Percentiles rank a stretch among this genome's conserved stretches.
Conservation (phyloP, 495 filamentous ascomycete species). For the Penicillium antarcticum region DNA sequence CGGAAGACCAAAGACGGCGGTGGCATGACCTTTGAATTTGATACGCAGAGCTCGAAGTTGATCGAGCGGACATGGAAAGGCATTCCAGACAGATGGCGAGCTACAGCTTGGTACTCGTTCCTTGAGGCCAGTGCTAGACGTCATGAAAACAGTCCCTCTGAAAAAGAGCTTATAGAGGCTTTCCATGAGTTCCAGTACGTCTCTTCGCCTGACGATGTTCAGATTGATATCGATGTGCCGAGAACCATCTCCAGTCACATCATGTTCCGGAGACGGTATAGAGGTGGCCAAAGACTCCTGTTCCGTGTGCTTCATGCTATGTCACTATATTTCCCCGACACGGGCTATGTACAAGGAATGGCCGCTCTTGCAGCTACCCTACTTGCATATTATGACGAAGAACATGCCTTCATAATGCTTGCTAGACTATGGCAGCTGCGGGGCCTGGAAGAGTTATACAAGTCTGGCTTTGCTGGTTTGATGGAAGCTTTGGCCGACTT, state of each 20-base stretch:
- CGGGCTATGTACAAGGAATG: conserved; percentile 98
- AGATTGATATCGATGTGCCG: conserved; percentile 97
- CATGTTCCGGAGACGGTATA: conserved; percentile 93
- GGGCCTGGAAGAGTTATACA: conserved; percentile 81
- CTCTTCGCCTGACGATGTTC: conserved; percentile 84
- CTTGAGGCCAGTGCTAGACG: conserved; percentile 76
- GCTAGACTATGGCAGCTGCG: conserved; percentile 87
- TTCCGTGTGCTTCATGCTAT: conserved; percentile 92
- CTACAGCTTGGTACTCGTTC: conserved; percentile 93
- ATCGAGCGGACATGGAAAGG: conserved; percentile 96
- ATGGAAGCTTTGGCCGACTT: conserved; percentile 89
- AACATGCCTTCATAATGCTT: conserved; percentile 90
- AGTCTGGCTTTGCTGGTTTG: conserved; percentile 77
- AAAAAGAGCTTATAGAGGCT: conserved; percentile 66
- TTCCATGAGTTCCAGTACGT: conserved; percentile 68
- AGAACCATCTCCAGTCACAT: conserved; percentile 94
- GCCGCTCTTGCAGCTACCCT: conserved; percentile 89
- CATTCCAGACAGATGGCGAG: conserved; percentile 93
- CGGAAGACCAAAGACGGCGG: conserved; percentile 57
- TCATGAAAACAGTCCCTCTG: conserved; percentile 54
- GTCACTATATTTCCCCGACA: conserved; percentile 85
- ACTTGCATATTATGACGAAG: conserved; percentile 95
- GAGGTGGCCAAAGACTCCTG: conserved; percentile 83
- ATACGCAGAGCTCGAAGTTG: conserved; percentile 77
- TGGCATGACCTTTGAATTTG: conserved; percentile 89